Conservation (phyloP, 805 yeast species). For the Ogataea sp. region DNA sequence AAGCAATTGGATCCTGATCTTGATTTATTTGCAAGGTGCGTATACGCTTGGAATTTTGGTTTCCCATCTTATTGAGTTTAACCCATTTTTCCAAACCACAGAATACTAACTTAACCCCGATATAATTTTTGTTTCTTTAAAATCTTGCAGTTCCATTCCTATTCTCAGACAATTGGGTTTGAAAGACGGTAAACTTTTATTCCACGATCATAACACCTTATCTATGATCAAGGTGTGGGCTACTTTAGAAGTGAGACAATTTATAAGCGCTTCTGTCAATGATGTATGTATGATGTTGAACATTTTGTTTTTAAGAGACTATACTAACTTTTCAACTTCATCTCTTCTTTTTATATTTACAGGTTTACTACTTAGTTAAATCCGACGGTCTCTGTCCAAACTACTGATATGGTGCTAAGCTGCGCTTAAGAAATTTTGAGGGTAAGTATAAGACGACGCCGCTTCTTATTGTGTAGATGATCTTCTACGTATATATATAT, state of each 20-base stretch:
- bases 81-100: neutral
- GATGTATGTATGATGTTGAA: conserved; percentile 44
- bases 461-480: too few species aligned
- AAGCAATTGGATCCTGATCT: conserved; percentile 87
- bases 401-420: too few species aligned
- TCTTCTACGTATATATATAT: too few species aligned
- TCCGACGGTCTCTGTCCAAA: conserved; percentile 64
- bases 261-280: conserved; percentile 74
- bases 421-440: too few species aligned
- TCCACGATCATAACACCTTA: conserved; percentile 49
- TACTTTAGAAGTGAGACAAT: conserved; percentile 81
- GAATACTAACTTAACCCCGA: conserved; percentile 1
- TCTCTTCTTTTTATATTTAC: neutral
- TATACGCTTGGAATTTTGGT: conserved; percentile 38
- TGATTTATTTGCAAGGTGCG: conserved; percentile 94
- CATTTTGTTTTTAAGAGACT: conserved; percentile 4
- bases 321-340: too few species aligned
- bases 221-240: conserved; percentile 89
- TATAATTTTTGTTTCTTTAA: neutral
- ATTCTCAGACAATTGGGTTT: conserved; percentile 75
- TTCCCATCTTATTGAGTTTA: conserved; percentile 22
- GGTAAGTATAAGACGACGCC: too few species aligned
- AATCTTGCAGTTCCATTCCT: conserved; percentile 58
- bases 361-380: conserved; percentile 47
- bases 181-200: conserved; percentile 53